Percentiles rank a stretch among this genome's conserved stretches.
These are phyloP conservation scores for Suillus bovinus DNA, from an alignment of 768 basidiomycete species.

Conservation along the genomic window DNA sequence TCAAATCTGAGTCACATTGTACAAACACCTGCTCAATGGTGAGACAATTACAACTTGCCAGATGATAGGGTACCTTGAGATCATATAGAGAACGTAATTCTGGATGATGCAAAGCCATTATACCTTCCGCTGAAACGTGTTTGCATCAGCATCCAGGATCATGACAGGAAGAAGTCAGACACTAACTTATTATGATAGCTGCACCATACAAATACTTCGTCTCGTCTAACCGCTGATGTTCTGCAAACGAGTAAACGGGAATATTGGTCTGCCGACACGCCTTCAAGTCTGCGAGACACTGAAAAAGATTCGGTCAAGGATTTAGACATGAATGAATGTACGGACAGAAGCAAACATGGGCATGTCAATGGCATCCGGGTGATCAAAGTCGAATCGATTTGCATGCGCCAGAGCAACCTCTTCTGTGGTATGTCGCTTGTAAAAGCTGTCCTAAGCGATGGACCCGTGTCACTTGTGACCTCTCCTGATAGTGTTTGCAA, in stretches of 20 bases:
- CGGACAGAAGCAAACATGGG: slow-evolving; percentile 77
- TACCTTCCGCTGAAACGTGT: slow-evolving; percentile 71
- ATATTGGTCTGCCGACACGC: slow-evolving; percentile 82
- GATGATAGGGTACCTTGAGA: slow-evolving; percentile 63
- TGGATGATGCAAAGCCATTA: slow-evolving; percentile 86
- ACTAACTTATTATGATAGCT: slow-evolving; percentile 80
- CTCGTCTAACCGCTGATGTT: slow-evolving; percentile 81
- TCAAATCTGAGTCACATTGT: slow-evolving; percentile 93
- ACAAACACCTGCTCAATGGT: slow-evolving; percentile 65
- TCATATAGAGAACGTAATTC: slow-evolving; percentile 82
- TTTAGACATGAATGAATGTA: slow-evolving; percentile 13
- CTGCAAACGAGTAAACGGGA: slow-evolving; percentile 90
- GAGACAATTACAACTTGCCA: neutral
- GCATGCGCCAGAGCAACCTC: slow-evolving; percentile 83
- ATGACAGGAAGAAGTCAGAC: neutral
- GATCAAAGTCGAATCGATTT: slow-evolving; percentile 84
- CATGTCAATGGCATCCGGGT: slow-evolving; percentile 93
- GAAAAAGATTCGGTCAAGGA: neutral
- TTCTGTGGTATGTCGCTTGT: slow-evolving; percentile 76
- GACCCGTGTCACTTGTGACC: neutral
- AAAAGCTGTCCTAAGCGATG: slow-evolving; percentile 82
- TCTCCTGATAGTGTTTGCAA: neutral
- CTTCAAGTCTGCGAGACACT: slow-evolving; percentile 89
- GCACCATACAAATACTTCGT: slow-evolving; percentile 92
- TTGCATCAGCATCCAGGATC: neutral